Percentiles rank a stretch among this genome's conserved stretches.
Conservation (phyloP, 257 asterid species). For the Salvia splendens region DNA sequence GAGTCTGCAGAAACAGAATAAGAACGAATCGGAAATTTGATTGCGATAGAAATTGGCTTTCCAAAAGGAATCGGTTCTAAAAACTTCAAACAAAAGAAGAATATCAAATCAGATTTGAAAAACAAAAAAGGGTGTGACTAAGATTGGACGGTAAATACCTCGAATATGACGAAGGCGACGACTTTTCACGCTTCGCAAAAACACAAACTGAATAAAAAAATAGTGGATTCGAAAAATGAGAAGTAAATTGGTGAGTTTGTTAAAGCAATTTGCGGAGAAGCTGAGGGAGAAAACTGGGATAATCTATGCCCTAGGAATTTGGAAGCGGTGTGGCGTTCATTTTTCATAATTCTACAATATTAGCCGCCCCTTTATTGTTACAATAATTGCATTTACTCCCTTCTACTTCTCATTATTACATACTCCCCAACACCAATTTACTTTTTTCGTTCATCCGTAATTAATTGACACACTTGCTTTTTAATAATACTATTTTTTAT, state of each 20-base stretch:
- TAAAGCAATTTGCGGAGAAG: conserved; percentile 11
- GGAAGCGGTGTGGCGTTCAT: background rate
- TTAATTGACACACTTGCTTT: too few species aligned
- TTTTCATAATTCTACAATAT: background rate
- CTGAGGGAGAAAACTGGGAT: conserved; percentile 30
- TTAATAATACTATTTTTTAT: too few species aligned
- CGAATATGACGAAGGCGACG: conserved; percentile 3
- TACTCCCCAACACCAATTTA: too few species aligned
- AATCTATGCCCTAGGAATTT: background rate
- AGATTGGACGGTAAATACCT: conserved; percentile 38
- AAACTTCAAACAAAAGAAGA: background rate
- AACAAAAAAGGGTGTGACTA: conserved; percentile 34
- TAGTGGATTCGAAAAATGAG: background rate
- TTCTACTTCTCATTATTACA: background rate
- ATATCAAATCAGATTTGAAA: background rate
- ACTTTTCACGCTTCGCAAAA: background rate
- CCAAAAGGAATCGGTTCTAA: background rate
- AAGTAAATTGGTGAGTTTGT: background rate
- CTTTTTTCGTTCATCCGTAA: too few species aligned
- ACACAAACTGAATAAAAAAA: conserved; percentile 2
- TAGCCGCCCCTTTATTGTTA: background rate
- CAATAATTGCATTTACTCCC: conserved; percentile 3
- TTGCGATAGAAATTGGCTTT: background rate
- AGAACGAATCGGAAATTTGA: background rate
- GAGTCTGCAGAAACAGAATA: conserved; percentile 4